Evolutionary conservation across 148 eudicot genomes (phyloP), one percentile per base, ranked within the genome.

Genomic region (Simmondsia chinensis): DNA sequence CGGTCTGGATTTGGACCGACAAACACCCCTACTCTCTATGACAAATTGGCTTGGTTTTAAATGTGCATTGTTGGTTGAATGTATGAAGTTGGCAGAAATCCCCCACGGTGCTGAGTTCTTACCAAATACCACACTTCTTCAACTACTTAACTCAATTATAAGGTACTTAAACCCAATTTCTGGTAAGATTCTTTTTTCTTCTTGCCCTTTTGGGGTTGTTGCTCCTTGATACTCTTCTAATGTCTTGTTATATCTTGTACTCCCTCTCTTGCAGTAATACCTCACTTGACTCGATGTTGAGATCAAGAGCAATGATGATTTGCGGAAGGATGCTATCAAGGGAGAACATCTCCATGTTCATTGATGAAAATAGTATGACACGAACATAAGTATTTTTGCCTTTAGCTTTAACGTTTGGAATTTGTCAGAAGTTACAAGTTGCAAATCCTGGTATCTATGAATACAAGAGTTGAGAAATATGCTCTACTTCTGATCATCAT

Each of bases 291-390:
- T 64, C 88, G 17, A 61, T 81, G 30, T 56, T 85, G 63, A 76
- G 97, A 70, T 71, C 97, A 50, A 66, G 97, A 63, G 82, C 95
- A 21, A 60, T 89, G 85, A 64, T 65, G 85, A 89, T 85, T 59
- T 46, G 75, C 58, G 97, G 97, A 65, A 72, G 97, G 64, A 70
- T 89, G 65, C 60, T 89, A 64, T 84, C 95, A 41, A 76, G 57
- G 54, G 95, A 75, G 48, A 74, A 65, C 51, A 63, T 49, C 39
- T 78, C 54, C 55, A 32, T 25, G 42, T 73, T 64, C 24, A 50
- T 71, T 29, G 76, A 76, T 50, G 84, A 79, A 65, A 51, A 59
- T 32, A 63, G 97, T 89, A 54, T 63, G 81, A 42, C 50, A 50
- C 17, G 11, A 35, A 39, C 35, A 9, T 45, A 14, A 33, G 5